Base-by-base conservation (phyloP, 163 green algal genomes). In the Coccomyxa subellipsoidea region DNA sequence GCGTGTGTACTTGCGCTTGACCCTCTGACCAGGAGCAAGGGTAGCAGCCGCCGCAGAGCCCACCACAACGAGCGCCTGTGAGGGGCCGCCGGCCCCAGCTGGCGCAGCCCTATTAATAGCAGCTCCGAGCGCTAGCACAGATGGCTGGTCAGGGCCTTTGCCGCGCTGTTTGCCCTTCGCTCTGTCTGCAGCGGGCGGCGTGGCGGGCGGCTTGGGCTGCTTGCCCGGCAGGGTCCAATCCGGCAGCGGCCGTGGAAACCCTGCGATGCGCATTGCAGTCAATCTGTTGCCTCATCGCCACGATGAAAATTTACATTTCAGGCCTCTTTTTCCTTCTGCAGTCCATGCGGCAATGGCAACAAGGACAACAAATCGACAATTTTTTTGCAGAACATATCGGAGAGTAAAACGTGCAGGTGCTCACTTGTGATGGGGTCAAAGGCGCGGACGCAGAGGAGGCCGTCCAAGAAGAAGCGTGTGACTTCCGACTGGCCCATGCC, bases 401-500 rank as follows among this genome's bases (percentile, higher is more conserved):
- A n/a, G n/a, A n/a, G n/a, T n/a, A n/a, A n/a, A n/a, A n/a, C n/a
- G n/a, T n/a, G n/a, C n/a, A n/a, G n/a, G n/a, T n/a, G 77, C 59
- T 9, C 47, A 88, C 87, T 83, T 83, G 84, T 85, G 35, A 15
- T 35, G 25, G 83, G 84, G 23, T 85, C 36, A 70, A 83, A 91
- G 29, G 83, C 81, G 4, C 87, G 59, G 39, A 91, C 87, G 75
- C 87, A 92, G 29, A 89, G 77, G 39, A 72, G 83, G 53, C 80
- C 86, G 21, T 78, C 23, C 10, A 21, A 38, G 73, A 91, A 92
- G 76, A 93, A 85, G 29, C 70, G 47, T 0, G 80, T 77, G 29
- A 93, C 86, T 54, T 91, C 76, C 3, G 69, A 31, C 69, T 85
- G 81, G 21, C 23, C 69, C 89, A 92, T 92, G 70, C 82, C 85